A percentile compares a stretch with the other conserved stretches of the same genome.
Evolutionary conservation across 177 flowering plant species (phyloP).

Genomic region (Vitis hybrid): DNA sequence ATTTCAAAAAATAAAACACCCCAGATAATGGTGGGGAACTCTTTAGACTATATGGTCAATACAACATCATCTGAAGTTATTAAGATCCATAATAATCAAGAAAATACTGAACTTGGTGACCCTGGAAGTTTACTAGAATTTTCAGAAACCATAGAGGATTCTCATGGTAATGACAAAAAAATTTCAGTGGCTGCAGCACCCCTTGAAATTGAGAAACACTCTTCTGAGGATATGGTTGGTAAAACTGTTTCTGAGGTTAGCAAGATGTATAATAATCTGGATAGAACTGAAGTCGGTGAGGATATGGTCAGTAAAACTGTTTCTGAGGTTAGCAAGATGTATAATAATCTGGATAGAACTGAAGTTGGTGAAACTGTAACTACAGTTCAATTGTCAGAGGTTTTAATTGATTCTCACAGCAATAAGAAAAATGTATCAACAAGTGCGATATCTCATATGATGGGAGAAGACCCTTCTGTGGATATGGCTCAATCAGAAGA

Average conservation of each 20-base stretch:
- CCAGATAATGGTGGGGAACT: neutral
- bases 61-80: slow-evolving; percentile 3
- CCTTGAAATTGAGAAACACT: neutral
- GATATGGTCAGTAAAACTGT: too few relatives aligned
- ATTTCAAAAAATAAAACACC: slow-evolving; percentile 5
- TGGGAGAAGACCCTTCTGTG: neutral
- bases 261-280: too few relatives aligned
- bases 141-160: neutral
- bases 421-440: slow-evolving; percentile 1
- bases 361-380: neutral
- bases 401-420: slow-evolving; percentile 6
- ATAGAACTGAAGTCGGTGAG: too few relatives aligned
- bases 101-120: neutral
- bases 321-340: too few relatives aligned
- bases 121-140: neutral
- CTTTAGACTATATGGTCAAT: neutral
- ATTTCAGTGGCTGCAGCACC: neutral
- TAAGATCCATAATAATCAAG: neutral
- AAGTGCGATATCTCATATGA: neutral
- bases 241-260: neutral
- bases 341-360: neutral
- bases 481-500: neutral
- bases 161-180: neutral
- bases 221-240: neutral
- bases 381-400: slow-evolving; percentile 15